Conservation (phyloP, 306 rosid genomes). For the Luffa acutangula region DNA sequence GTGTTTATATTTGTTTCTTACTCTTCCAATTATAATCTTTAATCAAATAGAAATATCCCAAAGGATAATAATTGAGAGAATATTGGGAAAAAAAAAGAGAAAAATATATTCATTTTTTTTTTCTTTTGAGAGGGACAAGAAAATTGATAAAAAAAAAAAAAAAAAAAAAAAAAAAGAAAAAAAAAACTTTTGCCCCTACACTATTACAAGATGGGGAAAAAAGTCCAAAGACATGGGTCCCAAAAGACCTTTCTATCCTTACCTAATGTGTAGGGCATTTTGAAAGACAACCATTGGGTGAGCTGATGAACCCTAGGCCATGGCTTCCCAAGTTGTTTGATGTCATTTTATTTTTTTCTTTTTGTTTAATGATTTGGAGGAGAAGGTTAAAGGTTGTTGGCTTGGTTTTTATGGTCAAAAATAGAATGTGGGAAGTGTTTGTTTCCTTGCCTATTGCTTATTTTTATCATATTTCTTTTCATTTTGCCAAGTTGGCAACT, state of each 20-base stretch:
- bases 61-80: not conserved
- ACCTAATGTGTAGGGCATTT: not conserved
- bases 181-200: not conserved
- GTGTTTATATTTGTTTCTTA: constrained; percentile 7
- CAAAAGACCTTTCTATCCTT: not conserved
- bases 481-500: not conserved
- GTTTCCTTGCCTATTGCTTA: not conserved
- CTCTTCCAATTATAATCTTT: not conserved
- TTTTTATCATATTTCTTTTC: not conserved
- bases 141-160: too few species aligned
- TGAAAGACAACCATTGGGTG: not conserved
- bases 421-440: not conserved
- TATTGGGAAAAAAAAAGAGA: not conserved
- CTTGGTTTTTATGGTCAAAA: not conserved
- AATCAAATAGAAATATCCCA: not conserved
- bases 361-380: not conserved
- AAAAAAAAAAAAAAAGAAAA: too few species aligned
- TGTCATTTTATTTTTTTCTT: not conserved
- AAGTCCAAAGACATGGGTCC: not conserved
- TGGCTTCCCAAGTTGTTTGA: not conserved
- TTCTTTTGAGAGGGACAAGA: too few species aligned
- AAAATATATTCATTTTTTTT: too few species aligned
- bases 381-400: not conserved
- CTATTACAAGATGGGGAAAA: not conserved
- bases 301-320: not conserved